Evolutionary conservation across 495 filamentous ascomycete genomes (phyloP).

Genomic region (Glutinoglossum americanum): DNA sequence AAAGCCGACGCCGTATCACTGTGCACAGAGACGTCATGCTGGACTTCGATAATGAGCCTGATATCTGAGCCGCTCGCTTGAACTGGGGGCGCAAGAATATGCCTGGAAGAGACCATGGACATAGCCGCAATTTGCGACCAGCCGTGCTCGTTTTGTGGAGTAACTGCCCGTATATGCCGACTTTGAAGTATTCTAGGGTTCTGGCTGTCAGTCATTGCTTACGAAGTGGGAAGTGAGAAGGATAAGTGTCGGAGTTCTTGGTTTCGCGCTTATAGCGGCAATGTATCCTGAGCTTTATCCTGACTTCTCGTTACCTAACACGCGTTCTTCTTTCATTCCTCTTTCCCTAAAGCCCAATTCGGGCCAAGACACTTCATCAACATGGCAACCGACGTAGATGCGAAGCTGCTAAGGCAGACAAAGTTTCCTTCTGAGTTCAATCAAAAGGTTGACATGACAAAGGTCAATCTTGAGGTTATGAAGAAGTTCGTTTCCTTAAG

Average conservation of each 20-base stretch:
- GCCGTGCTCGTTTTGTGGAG: background rate
- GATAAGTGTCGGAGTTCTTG: no score
- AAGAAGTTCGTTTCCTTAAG: slow-evolving; percentile 49
- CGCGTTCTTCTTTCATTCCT: background rate
- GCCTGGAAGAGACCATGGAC: background rate
- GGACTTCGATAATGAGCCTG: background rate
- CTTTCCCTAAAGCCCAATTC: background rate
- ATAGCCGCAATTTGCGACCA: background rate
- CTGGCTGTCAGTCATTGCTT: no score
- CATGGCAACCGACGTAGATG: slow-evolving; percentile 57
- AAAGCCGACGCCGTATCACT: background rate
- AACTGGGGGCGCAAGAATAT: background rate
- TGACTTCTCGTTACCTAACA: background rate
- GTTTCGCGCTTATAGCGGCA: background rate
- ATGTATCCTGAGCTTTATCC: background rate
- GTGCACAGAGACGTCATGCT: background rate
- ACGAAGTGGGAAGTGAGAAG: no score
- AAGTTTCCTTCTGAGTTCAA: slow-evolving; percentile 91
- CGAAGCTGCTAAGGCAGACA: slow-evolving; percentile 68
- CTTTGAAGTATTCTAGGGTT: no score
- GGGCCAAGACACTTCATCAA: background rate
- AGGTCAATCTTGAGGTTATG: slow-evolving; percentile 92
- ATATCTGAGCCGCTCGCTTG: background rate
- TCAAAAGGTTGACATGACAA: slow-evolving; percentile 89
- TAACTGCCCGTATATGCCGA: no score